Evolutionary conservation across 2,329 filamentous ascomycete species (phyloP), one percentile per base, ranked within the genome.

Genomic region (Dactylellina drechsleri): DNA sequence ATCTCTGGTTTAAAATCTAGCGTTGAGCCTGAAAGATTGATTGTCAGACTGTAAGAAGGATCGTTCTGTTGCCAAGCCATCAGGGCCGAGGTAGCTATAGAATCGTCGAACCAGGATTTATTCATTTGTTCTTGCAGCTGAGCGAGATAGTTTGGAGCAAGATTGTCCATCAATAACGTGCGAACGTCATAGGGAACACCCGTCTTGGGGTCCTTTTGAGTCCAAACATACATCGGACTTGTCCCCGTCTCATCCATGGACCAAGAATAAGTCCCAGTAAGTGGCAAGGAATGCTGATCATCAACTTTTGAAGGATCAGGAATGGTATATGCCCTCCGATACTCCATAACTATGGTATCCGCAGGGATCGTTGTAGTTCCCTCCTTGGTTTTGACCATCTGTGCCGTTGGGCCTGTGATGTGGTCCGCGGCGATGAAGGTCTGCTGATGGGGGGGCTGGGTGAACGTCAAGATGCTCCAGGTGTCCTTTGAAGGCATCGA

Each of bases 391-490:
- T 20, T 20, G 18, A 23, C 18, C 18, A 16, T 52, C 49, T 23
- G 49, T 52, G 18, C 49, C 49, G 49, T 52, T 16, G n/a, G 49
- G 16, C 49, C 49, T 36, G 52, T 56, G 52, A 56, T 36, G 20
- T 56, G 52, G 4, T 47, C 43, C 3, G 57, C 79, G 2, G 77
- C 77, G 2, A 78, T 77, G 60, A 83, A 83, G 2, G 78, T 77
- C 76, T 83, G 82, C 73, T 83, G 82, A 75, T 84, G 82, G 1
- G 82, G 77, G 0, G 83, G 82, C 77, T 83, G 81, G 0, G 78
- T 77, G 57, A 83, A 78, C 4, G 66, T 76, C 12, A 83, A 79
- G 0, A 66, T 57, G 0, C 77, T n/a, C n/a, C 83, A 79, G 31
- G 31, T 36, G 31, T 36, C 31, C 31, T 36, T 36, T 36, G 31